Evolutionary conservation across 2,329 filamentous ascomycete species (phyloP), one percentile per base, ranked within the genome.

Genomic region (Lasiodiplodia sp.): DNA sequence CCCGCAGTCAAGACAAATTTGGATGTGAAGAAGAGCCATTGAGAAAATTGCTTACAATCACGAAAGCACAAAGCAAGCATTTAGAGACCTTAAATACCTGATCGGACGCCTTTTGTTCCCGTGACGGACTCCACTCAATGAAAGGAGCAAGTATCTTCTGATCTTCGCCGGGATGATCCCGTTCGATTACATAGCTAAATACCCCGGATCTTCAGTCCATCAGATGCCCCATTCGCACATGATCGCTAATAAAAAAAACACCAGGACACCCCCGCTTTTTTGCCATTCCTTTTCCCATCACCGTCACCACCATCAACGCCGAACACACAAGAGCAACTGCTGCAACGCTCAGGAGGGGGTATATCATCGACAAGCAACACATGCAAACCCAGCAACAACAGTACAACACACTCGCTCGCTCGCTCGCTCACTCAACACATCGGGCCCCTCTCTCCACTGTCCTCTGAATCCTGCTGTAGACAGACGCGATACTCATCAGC

Each of bases 381-480:
- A n/a, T 47, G 44, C n/a, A 47, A 47, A 18, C 14, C 18, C 40
- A 44, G 18, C 40, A 18, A 44, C 40, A 8, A 44, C 16, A 7
- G 28, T 28, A 8, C 40, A 44, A 44, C 44, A 47, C 44, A 16
- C 44, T 23, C 23, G 10, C 44, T 21, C 44, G n/a, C 6, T 10
- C 40, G 4, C 40, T 16, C 11, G 1, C 40, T 44, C 40, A 5
- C 16, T 47, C 44, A 47, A 7, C n/a, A 47, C 44, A 21, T 18
- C 44, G 44, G 44, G 18, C 53, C 18, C 53, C 53, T 31, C 51
- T 53, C 53, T 3, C 53, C 53, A n/a, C 53, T 56, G 2, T 56
- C 53, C n/a, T 56, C 53, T 18, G 53, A 56, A 56, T 56, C 53
- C 18, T 56, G 53, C 53, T 56, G 53, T 21, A 14, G 10, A 16